phyloP scores from a whole-genome alignment of 139 green algal species.

The Nannochloris sp. region DNA sequence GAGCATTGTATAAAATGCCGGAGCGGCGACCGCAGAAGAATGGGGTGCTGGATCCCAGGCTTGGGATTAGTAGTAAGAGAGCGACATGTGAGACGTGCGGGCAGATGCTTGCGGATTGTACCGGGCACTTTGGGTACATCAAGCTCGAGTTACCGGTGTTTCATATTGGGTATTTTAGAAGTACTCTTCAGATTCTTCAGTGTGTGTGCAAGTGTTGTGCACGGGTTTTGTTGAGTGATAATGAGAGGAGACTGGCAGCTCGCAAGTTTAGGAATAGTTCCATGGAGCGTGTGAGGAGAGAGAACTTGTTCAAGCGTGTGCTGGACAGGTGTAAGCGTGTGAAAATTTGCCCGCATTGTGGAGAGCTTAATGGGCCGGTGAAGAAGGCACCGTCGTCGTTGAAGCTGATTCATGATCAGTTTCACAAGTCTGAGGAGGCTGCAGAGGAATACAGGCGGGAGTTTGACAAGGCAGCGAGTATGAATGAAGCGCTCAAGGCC shows the following conservation, averaged over 20 bases:
- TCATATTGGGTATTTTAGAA: constrained; percentile 97
- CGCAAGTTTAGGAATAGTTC: constrained; percentile 54
- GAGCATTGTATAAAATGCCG: constrained; percentile 84
- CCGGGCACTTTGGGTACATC: constrained; percentile 96
- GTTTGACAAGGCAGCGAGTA: constrained; percentile 46
- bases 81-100: constrained; percentile 82
- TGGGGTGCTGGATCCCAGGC: constrained; percentile 75
- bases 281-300: constrained; percentile 65
- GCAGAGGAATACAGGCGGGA: constrained; percentile 23
- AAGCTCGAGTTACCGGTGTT: constrained; percentile 95
- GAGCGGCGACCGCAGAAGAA: constrained; percentile 67
- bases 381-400: constrained; percentile 70
- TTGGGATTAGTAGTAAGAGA: constrained; percentile 77
- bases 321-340: constrained; percentile 81
- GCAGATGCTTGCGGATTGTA: constrained; percentile 84
- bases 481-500: constrained; percentile 53
- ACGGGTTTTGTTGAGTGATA: constrained; percentile 74
- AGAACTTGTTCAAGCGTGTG: constrained; percentile 68
- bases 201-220: constrained; percentile 96
- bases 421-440: constrained; percentile 54
- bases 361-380: constrained; percentile 62
- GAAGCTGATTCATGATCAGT: constrained; percentile 90
- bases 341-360: constrained; percentile 70
- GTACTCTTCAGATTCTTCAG: constrained; percentile 81
- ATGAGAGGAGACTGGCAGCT: constrained; percentile 52